These are phyloP conservation scores for Neurospora sp. DNA, from an alignment of 2,329 filamentous ascomycete genomes.

Conservation along the genomic window DNA sequence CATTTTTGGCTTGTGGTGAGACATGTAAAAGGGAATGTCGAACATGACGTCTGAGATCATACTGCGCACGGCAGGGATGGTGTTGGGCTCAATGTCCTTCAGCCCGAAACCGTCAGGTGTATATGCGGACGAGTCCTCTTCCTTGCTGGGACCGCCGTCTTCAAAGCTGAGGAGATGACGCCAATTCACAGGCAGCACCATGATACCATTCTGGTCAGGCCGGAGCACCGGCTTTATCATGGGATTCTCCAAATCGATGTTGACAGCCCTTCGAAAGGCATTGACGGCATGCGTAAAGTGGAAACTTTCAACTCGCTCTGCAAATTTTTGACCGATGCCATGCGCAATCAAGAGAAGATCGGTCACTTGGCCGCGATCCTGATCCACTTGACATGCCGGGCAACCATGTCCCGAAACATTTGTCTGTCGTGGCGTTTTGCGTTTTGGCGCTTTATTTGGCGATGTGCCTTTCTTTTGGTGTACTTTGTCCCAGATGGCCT, in stretches of 20 bases:
- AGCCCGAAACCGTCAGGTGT: slow-evolving; percentile 52
- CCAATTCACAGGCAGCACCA: slow-evolving; percentile 94
- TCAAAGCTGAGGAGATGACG: slow-evolving; percentile 80
- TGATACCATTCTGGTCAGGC: slow-evolving; percentile 73
- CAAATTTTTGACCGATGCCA: slow-evolving; percentile 93
- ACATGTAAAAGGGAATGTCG: slow-evolving; percentile 96
- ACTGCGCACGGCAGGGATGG: slow-evolving; percentile 82
- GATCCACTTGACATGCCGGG: slow-evolving; percentile 52
- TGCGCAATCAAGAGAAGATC: slow-evolving; percentile 88
- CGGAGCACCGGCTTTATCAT: slow-evolving; percentile 67
- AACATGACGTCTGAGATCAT: slow-evolving; percentile 98
- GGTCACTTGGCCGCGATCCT: slow-evolving; percentile 59
- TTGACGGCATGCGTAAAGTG: slow-evolving; percentile 97
- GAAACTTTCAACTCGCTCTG: slow-evolving; percentile 88
- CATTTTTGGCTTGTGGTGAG: slow-evolving; percentile 93
- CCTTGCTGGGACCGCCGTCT: slow-evolving; percentile 55
- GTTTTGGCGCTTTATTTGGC: background rate
- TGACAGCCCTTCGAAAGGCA: slow-evolving; percentile 74
- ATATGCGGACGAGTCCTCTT: slow-evolving; percentile 42
- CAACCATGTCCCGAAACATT: slow-evolving; percentile 26
- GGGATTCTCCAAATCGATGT: slow-evolving; percentile 68
- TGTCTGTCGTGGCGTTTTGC: slow-evolving; percentile 10
- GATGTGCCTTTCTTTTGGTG: slow-evolving; percentile 36
- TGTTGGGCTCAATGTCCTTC: slow-evolving; percentile 84
- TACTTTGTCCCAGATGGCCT: slow-evolving; percentile 62